Conservation (phyloP, 352 stramenopile species). For the Globisporangium apiculatum region DNA sequence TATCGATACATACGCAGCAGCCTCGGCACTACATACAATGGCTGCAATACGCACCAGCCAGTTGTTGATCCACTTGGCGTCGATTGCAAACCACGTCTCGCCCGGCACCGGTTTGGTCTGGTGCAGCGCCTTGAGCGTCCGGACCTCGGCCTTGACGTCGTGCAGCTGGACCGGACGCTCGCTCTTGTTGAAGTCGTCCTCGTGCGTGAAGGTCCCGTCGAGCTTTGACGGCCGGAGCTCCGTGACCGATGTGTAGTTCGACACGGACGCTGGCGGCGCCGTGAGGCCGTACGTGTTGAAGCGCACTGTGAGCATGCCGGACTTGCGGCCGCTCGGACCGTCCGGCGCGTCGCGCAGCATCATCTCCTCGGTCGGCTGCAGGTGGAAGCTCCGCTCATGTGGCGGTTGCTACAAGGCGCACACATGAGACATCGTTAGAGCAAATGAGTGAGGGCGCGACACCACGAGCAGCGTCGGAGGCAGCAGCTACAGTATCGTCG, state of each 20-base stretch:
- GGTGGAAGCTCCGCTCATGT: conserved; percentile 43
- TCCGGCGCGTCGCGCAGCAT: conserved; percentile 26
- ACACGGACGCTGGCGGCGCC: conserved; percentile 10
- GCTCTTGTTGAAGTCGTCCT: conserved; percentile 59
- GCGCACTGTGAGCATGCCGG: conserved; percentile 51
- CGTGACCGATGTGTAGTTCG: conserved; percentile 51
- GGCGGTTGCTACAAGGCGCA: conserved; percentile 34
- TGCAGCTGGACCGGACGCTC: conserved; percentile 32
- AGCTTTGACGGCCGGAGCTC: conserved; percentile 42
- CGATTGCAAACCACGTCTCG: conserved; percentile 67
- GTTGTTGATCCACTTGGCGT: conserved; percentile 51
- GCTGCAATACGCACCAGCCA: conserved; percentile 28
- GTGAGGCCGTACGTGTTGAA: conserved; percentile 66
- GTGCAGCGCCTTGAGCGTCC: conserved; percentile 56
- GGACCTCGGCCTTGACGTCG: conserved; percentile 56
- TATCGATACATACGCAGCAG: not conserved
- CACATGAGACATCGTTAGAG: not conserved
- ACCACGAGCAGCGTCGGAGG: not conserved
- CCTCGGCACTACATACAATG: not conserved
- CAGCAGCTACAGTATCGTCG: not conserved
- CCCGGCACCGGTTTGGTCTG: conserved; percentile 46
- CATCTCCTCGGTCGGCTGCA: conserved; percentile 62
- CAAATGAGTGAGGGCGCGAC: not conserved
- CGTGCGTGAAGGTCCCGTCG: conserved; percentile 44
- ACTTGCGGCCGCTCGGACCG: conserved; percentile 55